Evolutionary conservation across 2,329 filamentous ascomycete species (phyloP), one percentile per base, ranked within the genome.

Genomic region (Knoxdaviesia capensis): DNA sequence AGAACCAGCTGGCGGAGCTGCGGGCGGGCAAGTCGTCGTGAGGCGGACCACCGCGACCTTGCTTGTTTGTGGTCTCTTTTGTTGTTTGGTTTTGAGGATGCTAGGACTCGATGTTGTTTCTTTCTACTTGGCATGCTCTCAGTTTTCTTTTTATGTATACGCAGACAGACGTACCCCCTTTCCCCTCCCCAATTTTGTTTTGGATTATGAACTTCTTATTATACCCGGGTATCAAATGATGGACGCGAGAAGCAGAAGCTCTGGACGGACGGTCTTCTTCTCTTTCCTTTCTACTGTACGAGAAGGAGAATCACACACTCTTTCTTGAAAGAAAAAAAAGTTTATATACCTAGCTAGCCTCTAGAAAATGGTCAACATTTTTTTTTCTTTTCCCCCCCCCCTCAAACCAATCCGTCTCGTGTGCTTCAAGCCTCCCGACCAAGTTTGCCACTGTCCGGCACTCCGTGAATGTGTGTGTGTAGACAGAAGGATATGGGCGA

Each of bases 1-100:
- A 63, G 44, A 56, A 54, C n/a, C 68, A 71, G 55, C 55, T 79
- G 38, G 60, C 60, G n/a, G 56, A 63, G 36, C 51, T 70, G 5
- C 31, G 34, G 3, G 10, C 29, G 7, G 34, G 34, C 34, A 35
- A 11, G 34, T 7, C 28, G 9, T 20, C 6, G 40, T 8, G 6
- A 34, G 41, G 11, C 9, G 31, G 10, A n/a, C 11, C n/a, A 39
- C 3, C 41, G 32, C 8, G 32, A 11, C 9, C 29, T 39, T 41
- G n/a, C n/a, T 28, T 39, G 29, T 33, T 38, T 29, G 31, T 29
- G 6, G 6, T 39, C 20, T 34, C 32, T 41, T 37, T 31, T 29
- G 10, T 30, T 43, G 29, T 40, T 43, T 38, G 31, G 30, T 39
- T 34, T 37, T 36, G n/a, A 36, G 32, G 28, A 35, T 38, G 11